phyloP scores from a whole-genome alignment of 306 rosid species.

The Casuarina equisetifolia region DNA sequence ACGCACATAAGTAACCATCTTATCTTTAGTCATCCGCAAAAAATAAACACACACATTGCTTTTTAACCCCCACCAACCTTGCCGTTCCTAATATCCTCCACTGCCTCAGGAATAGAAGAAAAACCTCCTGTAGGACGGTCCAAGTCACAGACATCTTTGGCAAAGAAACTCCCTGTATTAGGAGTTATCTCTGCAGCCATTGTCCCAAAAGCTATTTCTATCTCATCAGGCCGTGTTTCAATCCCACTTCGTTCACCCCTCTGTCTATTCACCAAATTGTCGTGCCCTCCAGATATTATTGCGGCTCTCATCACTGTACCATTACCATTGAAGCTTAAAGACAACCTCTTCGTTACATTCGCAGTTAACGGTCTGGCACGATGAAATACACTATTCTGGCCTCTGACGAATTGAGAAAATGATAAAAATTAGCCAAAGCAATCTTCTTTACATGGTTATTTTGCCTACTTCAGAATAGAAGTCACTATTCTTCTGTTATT shows the following conservation, averaged over 20 bases:
- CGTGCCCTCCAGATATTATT: slow-evolving; percentile 36
- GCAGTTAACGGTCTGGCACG: slow-evolving; percentile 4
- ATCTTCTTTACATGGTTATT: not conserved
- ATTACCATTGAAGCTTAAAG: slow-evolving; percentile 25
- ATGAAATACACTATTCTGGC: slow-evolving; percentile 4
- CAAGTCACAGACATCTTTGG: slow-evolving; percentile 34
- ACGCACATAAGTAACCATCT: slow-evolving; percentile 1
- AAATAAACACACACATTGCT: not conserved
- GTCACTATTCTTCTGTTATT: not conserved
- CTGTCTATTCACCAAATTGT: not conserved
- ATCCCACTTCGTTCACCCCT: slow-evolving; percentile 12
- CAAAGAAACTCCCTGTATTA: slow-evolving; percentile 17
- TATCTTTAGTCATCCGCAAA: slow-evolving; percentile 9
- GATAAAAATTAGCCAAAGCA: not conserved
- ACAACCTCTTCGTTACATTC: slow-evolving; percentile 24
- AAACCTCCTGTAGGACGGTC: slow-evolving; percentile 29
- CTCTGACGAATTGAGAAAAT: slow-evolving; percentile 13
- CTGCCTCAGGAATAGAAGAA: slow-evolving; percentile 37
- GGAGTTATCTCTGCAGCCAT: slow-evolving; percentile 32
- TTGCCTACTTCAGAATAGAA: not conserved
- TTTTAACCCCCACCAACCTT: slow-evolving; percentile 24
- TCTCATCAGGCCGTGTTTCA: slow-evolving; percentile 28
- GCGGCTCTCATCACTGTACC: slow-evolving; percentile 30
- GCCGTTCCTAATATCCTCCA: slow-evolving; percentile 40
- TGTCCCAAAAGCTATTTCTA: slow-evolving; percentile 35